Evolutionary conservation across 352 stramenopile genomes (phyloP).

Genomic region (Phytophthora pinifolia): DNA sequence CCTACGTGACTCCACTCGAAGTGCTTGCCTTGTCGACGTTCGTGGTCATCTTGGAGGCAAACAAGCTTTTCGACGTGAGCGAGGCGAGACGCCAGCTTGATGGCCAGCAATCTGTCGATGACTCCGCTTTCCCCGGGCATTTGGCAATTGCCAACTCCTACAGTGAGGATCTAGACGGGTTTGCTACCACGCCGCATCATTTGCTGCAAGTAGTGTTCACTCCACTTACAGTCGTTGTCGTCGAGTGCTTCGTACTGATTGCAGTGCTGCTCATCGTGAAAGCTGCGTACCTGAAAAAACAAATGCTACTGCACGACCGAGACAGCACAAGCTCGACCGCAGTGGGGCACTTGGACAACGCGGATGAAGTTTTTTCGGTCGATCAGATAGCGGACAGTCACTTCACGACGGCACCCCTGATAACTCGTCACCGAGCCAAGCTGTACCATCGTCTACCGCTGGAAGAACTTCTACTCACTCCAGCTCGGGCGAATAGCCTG

Average conservation of each 20-base stretch:
- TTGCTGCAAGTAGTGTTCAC: conserved; percentile 34
- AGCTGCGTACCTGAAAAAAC: conserved; percentile 14
- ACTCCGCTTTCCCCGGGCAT: conserved; percentile 29
- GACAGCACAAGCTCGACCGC: conserved; percentile 10
- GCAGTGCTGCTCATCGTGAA: conserved; percentile 24
- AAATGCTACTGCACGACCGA: conserved; percentile 1
- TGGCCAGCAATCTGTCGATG: conserved; percentile 37
- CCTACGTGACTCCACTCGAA: conserved; percentile 43
- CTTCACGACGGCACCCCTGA: conserved; percentile 13
- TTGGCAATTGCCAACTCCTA: conserved; percentile 48
- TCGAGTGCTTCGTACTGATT: conserved; percentile 29
- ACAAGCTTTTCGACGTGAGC: conserved; percentile 29
- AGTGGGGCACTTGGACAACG: conserved; percentile 23
- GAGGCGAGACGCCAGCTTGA: conserved; percentile 39
- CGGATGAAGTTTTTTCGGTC: conserved; percentile 9
- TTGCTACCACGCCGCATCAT: conserved; percentile 28
- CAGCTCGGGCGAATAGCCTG: conserved; percentile 51
- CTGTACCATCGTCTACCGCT: conserved; percentile 48
- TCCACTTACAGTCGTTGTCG: conserved; percentile 36
- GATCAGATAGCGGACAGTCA: conserved; percentile 7
- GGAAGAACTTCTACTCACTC: conserved; percentile 47
- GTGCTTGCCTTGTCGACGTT: conserved; percentile 33
- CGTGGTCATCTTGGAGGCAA: conserved; percentile 30
- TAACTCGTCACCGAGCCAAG: conserved; percentile 10
- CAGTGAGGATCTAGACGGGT: conserved; percentile 50